phyloP scores from a whole-genome alignment of 768 basidiomycete species.

The Cyathus striatus region DNA sequence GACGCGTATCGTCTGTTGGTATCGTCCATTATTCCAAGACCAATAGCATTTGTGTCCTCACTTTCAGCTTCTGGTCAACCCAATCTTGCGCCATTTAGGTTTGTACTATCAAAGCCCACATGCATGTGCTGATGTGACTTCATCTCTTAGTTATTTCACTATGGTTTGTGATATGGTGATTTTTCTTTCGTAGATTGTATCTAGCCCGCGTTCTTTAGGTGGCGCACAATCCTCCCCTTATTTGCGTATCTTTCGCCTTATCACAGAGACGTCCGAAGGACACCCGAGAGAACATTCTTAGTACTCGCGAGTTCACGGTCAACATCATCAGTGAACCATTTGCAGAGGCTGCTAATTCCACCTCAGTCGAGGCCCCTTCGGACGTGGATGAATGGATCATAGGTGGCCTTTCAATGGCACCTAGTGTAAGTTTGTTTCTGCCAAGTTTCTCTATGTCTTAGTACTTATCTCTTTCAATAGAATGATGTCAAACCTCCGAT shows the following conservation, averaged over 20 bases:
- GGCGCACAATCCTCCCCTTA: slow-evolving; percentile 58
- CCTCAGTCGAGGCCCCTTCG: slow-evolving; percentile 50
- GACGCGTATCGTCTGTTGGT: slow-evolving; percentile 48
- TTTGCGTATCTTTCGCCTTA: slow-evolving; percentile 56
- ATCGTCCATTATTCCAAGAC: slow-evolving; percentile 58
- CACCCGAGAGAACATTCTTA: slow-evolving; percentile 59
- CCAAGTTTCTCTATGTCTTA: not conserved
- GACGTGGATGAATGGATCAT: slow-evolving; percentile 54
- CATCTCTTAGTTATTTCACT: slow-evolving; percentile 48
- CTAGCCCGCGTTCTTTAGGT: slow-evolving; percentile 28
- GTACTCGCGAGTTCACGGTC: slow-evolving; percentile 64
- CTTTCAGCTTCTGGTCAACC: slow-evolving; percentile 41
- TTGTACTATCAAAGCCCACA: slow-evolving; percentile 7
- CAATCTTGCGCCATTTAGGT: slow-evolving; percentile 71
- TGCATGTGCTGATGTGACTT: not conserved
- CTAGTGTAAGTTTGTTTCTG: slow-evolving; percentile 36
- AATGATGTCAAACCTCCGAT: slow-evolving; percentile 42
- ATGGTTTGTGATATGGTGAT: slow-evolving; percentile 35
- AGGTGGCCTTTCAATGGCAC: slow-evolving; percentile 49
- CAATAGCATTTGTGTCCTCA: slow-evolving; percentile 64
- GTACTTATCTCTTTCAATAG: slow-evolving; percentile 19
- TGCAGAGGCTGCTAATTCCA: slow-evolving; percentile 49
- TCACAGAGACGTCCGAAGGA: slow-evolving; percentile 46
- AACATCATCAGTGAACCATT: slow-evolving; percentile 69
- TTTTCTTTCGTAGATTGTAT: slow-evolving; percentile 1